These are phyloP conservation scores for Yarrowia yakushimensis DNA, from an alignment of 805 yeast species.

Conservation along the genomic window DNA sequence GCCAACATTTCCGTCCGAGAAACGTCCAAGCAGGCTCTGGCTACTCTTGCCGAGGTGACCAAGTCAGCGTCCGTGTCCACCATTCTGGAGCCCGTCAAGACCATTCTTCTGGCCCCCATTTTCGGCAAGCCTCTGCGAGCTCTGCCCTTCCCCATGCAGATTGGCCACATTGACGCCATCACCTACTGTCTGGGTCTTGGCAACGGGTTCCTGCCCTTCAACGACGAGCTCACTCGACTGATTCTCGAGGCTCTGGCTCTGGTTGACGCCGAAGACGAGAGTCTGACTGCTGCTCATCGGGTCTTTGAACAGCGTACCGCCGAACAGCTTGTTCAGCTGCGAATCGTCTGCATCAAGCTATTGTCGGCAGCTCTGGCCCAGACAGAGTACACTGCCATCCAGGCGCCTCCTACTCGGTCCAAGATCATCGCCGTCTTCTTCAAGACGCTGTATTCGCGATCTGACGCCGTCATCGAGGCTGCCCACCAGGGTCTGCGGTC, in stretches of 20 bases:
- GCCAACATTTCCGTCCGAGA: constrained; percentile 79
- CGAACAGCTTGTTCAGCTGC: constrained; percentile 77
- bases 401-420: constrained; percentile 59
- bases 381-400: constrained; percentile 75
- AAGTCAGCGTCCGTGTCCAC: constrained; percentile 59
- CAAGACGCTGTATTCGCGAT: constrained; percentile 82
- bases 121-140: constrained; percentile 97
- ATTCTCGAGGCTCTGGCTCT: constrained; percentile 86
- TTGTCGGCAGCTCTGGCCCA: constrained; percentile 79
- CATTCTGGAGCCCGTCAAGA: constrained; percentile 78
- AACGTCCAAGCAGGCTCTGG: constrained; percentile 70
- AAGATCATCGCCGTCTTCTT: constrained; percentile 90
- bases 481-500: constrained; percentile 84
- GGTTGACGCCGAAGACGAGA: constrained; percentile 97
- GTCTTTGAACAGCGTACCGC: constrained; percentile 83
- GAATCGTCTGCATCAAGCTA: constrained; percentile 85
- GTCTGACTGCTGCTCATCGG: constrained; percentile 81
- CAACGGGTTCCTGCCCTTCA: constrained; percentile 75
- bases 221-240: constrained; percentile 82
- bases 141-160: constrained; percentile 96
- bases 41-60: constrained; percentile 65
- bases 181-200: constrained; percentile 82
- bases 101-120: constrained; percentile 80
- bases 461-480: constrained; percentile 85
- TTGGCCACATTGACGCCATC: constrained; percentile 97